Evolutionary conservation across 1,284 basidiomycete genomes (phyloP).

Genomic region (Pseudozyma thailandica): DNA sequence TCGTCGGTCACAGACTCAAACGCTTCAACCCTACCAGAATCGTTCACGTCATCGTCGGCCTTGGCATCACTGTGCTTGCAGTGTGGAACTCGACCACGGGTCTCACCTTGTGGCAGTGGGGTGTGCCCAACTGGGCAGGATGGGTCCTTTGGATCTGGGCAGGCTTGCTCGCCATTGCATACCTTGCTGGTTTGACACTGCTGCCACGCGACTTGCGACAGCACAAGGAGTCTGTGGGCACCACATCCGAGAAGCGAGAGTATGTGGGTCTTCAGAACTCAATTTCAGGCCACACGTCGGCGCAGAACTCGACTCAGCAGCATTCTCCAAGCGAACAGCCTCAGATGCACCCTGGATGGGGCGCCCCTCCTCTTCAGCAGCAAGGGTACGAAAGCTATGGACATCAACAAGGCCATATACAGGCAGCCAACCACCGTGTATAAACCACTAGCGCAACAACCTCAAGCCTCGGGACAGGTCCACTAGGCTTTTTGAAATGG

Average conservation of each 20-base stretch:
- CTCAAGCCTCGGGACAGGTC: too few species aligned
- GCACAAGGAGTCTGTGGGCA: conserved; percentile 9
- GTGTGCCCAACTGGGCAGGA: conserved; percentile 15
- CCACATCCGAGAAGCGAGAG: conserved; percentile 15
- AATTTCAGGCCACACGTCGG: conserved; percentile 3
- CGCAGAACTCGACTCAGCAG: conserved; percentile 16
- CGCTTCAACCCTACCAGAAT: conserved; percentile 44
- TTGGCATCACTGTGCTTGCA: conserved; percentile 29
- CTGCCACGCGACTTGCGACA: conserved; percentile 42
- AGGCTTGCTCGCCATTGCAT: conserved; percentile 35
- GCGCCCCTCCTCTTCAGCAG: conserved; percentile 15
- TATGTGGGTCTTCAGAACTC: conserved; percentile 17
- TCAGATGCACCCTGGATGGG: conserved; percentile 19
- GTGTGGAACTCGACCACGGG: conserved; percentile 51
- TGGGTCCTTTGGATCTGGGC: conserved; percentile 53
- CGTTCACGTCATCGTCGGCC: conserved; percentile 49
- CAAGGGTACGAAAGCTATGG: conserved; percentile 22
- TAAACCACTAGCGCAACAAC: too few species aligned
- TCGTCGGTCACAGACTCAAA: conserved; percentile 72
- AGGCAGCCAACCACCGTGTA: not conserved
- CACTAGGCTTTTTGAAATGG: too few species aligned
- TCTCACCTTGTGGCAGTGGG: conserved; percentile 52
- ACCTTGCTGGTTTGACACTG: conserved; percentile 44
- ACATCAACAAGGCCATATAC: conserved; percentile 3
- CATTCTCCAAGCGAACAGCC: conserved; percentile 14